Evolutionary conservation across 345 rosid genomes (phyloP).

Genomic region (Cardiospermum halicacabum): DNA sequence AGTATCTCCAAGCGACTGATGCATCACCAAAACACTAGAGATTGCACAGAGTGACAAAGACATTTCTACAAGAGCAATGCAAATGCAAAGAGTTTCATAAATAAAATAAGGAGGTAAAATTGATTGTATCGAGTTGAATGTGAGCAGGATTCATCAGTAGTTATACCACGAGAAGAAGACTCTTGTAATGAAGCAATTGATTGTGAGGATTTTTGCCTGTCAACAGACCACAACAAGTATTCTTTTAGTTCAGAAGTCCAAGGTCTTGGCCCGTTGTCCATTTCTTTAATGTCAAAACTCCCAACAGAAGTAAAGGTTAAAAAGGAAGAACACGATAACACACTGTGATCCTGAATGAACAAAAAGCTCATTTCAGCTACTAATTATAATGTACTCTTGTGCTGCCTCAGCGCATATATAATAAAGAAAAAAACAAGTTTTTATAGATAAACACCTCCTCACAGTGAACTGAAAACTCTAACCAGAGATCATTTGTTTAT

Average conservation of each 20-base stretch:
- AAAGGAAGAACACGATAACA: slow-evolving; percentile 38
- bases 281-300: slow-evolving; percentile 35
- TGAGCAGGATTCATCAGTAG: neutral
- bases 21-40: slow-evolving; percentile 63
- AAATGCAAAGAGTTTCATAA: neutral
- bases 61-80: slow-evolving; percentile 37
- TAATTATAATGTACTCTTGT: slow-evolving; percentile 1
- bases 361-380: slow-evolving; percentile 10
- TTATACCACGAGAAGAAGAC: slow-evolving; percentile 32
- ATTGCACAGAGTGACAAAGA: slow-evolving; percentile 58
- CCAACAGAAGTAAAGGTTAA: slow-evolving; percentile 41
- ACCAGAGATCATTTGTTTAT: neutral
- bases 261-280: slow-evolving; percentile 22
- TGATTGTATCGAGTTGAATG: neutral
- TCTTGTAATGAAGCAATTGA: slow-evolving; percentile 39
- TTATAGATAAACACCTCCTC: neutral
- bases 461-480: slow-evolving; percentile 10
- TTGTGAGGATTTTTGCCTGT: slow-evolving; percentile 44
- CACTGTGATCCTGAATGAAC: slow-evolving; percentile 42
- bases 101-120: neutral
- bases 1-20: slow-evolving; percentile 49
- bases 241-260: slow-evolving; percentile 75
- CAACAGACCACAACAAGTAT: slow-evolving; percentile 38
- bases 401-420: neutral
- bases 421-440: neutral